Base-by-base conservation (phyloP, 352 stramenopile genomes). In the Phytopythium delawarense region DNA sequence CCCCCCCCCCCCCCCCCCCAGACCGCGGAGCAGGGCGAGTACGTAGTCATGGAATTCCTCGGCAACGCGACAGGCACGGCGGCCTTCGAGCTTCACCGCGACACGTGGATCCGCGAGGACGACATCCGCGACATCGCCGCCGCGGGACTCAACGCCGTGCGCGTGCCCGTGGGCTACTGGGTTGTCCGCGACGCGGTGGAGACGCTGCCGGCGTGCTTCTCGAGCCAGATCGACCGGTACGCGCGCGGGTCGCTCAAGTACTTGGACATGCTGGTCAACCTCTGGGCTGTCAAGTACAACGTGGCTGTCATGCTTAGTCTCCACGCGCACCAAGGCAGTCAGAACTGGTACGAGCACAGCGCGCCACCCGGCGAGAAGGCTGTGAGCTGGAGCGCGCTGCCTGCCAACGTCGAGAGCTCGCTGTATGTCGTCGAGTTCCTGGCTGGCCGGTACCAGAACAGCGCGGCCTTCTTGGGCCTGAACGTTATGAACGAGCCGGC, bases 281-380 rank as follows among this genome's bases (percentile, higher is more conserved):
- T 64, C 2, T 89, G 78, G 79, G 75, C 67, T 13, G 46, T 71
- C 39, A 75, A 74, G 66, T 75, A 82, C 28, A 32, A 32, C 28
- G 28, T 32, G 28, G 28, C 28, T 3, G 28, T 32, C 28, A 32
- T 32, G 28, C 69, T 87, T 7, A 87, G 76, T 51, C 66, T 87
- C 16, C 79, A 87, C 57, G 65, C 75, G 2, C 75, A 85, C 46
- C 62, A 75, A 20, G 75, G 77, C 11, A 86, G 75, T 3, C 78
- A 89, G 64, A 89, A 89, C 39, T 74, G 77, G 16, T 71, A 67
- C 61, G 78, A 85, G 53, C 74, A 85, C 50, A 88, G 72, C 35
- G 57, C 71, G 2, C 74, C 74, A 40, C n/a, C 61, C 2, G 61
- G 62, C 0, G 46, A 68, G 20, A 40, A 61, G 0, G 35, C 28